A percentile compares a stretch with the other conserved stretches of the same genome.
Evolutionary conservation across 129 eudicot species (phyloP).

Genomic region (Solidago caesia): DNA sequence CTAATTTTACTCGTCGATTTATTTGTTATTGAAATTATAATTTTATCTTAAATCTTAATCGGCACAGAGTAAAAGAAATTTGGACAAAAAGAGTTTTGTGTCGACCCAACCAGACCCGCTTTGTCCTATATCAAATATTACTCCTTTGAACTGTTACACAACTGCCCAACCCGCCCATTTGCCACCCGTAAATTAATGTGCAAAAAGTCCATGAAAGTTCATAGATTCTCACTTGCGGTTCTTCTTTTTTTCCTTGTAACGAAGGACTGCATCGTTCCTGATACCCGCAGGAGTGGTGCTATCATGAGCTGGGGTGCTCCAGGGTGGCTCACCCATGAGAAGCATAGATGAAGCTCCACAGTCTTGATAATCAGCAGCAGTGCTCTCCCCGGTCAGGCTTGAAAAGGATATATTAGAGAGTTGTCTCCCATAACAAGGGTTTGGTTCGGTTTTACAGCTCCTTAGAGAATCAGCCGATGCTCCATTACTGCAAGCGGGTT

Average conservation of each 20-base stretch:
- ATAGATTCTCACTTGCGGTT: slow-evolving; percentile 57
- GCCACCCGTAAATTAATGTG: neutral
- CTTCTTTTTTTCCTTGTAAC: slow-evolving; percentile 91
- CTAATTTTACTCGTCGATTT: neutral
- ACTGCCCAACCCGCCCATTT: neutral
- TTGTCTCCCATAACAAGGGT: slow-evolving; percentile 46
- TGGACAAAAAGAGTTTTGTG: neutral
- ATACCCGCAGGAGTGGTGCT: slow-evolving; percentile 51
- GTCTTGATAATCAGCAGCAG: slow-evolving; percentile 82
- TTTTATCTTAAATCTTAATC: neutral
- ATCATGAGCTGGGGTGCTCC: slow-evolving; percentile 63
- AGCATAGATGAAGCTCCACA: slow-evolving; percentile 80
- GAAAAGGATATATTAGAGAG: slow-evolving; percentile 72
- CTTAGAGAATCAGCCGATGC: slow-evolving; percentile 80
- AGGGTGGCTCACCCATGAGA: slow-evolving; percentile 77
- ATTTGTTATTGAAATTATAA: neutral
- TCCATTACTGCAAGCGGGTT: slow-evolving; percentile 72
- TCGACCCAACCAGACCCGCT: neutral
- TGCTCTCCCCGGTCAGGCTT: slow-evolving; percentile 73
- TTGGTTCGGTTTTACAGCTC: slow-evolving; percentile 85
- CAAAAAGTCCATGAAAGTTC: neutral
- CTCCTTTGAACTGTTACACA: too few species aligned
- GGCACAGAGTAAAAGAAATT: neutral
- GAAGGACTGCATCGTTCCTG: slow-evolving; percentile 77
- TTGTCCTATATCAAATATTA: neutral